Conservation (phyloP, 768 basidiomycete species). For the Vishniacozyma victoriae region DNA sequence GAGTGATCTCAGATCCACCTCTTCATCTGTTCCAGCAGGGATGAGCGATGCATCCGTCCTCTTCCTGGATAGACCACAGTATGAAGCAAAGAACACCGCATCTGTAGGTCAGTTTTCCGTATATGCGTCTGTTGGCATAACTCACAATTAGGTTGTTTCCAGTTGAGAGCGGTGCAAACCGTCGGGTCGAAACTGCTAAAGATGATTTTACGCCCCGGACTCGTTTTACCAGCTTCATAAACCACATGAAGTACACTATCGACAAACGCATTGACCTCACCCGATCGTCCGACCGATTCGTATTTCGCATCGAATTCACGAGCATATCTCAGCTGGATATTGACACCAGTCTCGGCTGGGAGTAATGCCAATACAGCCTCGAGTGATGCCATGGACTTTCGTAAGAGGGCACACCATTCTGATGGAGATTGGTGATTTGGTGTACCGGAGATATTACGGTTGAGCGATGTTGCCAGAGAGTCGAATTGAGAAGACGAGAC, state of each 20-base stretch:
- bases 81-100: constrained; percentile 88
- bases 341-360: constrained; percentile 58
- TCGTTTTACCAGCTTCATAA: constrained; percentile 57
- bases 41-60: background rate
- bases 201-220: constrained; percentile 68
- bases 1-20: constrained; percentile 51
- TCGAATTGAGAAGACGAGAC: constrained; percentile 77
- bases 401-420: constrained; percentile 48
- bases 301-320: constrained; percentile 52
- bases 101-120: constrained; percentile 12
- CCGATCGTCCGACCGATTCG: constrained; percentile 52
- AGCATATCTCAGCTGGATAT: constrained; percentile 77
- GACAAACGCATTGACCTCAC: constrained; percentile 73
- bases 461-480: constrained; percentile 54
- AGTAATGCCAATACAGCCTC: constrained; percentile 67
- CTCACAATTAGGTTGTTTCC: constrained; percentile 98
- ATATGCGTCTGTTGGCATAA: background rate
- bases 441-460: constrained; percentile 48
- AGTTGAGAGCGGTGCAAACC: constrained; percentile 84
- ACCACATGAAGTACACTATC: constrained; percentile 79
- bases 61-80: constrained; percentile 62
- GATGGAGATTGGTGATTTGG: background rate
- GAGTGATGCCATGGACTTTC: constrained; percentile 59
- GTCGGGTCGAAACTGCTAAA: constrained; percentile 88
- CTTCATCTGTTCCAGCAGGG: constrained; percentile 22